Conservation (phyloP, 192 early-diverging fungal species). For the Dispira simplex region DNA sequence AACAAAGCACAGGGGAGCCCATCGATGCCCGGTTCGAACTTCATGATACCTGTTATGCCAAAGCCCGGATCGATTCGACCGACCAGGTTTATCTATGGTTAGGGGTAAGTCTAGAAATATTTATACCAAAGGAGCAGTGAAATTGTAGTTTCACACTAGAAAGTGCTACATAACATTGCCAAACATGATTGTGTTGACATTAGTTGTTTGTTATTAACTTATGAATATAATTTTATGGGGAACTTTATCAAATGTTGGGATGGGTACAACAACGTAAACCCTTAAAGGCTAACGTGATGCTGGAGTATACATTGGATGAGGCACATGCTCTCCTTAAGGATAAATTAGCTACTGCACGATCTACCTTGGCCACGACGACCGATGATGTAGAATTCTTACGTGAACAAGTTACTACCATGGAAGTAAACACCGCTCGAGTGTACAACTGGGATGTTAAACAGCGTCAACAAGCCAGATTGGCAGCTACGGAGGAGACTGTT, state of each 20-base stretch:
- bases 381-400: slow-evolving; percentile 90
- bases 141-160: neutral
- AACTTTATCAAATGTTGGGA: neutral
- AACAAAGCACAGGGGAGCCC: slow-evolving; percentile 35
- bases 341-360: slow-evolving; percentile 62
- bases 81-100: slow-evolving; percentile 87
- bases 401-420: slow-evolving; percentile 99
- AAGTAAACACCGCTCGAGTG: slow-evolving; percentile 91
- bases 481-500: neutral
- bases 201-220: neutral
- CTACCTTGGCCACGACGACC: slow-evolving; percentile 49
- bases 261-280: neutral
- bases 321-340: slow-evolving; percentile 57
- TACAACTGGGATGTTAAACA: slow-evolving; percentile 97
- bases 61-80: slow-evolving; percentile 60
- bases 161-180: too few species aligned
- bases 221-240: neutral
- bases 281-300: slow-evolving; percentile 85
- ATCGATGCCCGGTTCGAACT: slow-evolving; percentile 81
- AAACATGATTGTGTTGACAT: neutral
- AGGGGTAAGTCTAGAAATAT: slow-evolving; percentile 40
- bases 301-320: slow-evolving; percentile 86
- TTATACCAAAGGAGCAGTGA: neutral
- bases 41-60: slow-evolving; percentile 87
- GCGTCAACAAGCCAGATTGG: slow-evolving; percentile 24